phyloP scores from a whole-genome alignment of 257 asterid species.

The Rhazya stricta region DNA sequence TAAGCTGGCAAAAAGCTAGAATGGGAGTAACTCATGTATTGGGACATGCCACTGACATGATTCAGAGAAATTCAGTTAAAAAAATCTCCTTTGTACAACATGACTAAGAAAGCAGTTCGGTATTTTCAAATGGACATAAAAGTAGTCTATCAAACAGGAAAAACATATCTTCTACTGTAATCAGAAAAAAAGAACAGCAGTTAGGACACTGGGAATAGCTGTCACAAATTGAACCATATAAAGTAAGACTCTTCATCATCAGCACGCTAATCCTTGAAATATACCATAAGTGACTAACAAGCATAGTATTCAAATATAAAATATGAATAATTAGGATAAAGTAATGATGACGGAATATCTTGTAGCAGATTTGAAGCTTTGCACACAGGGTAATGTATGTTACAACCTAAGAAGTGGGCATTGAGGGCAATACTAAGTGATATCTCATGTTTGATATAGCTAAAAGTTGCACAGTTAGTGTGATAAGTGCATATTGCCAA shows the following conservation, averaged over 20 bases:
- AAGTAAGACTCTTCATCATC: not conserved
- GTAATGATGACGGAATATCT: too few species aligned
- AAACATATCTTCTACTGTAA: not conserved
- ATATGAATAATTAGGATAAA: too few species aligned
- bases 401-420: not conserved
- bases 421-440: not conserved
- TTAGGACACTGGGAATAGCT: not conserved
- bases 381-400: too few species aligned
- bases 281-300: not conserved
- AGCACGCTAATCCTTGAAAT: not conserved
- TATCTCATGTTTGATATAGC: not conserved
- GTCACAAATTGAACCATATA: not conserved
- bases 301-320: not conserved
- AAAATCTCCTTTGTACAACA: not conserved
- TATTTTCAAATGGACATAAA: not conserved
- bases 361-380: too few species aligned
- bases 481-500: not conserved
- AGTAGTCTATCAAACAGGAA: not conserved
- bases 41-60: not conserved
- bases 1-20: not conserved
- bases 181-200: not conserved
- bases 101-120: not conserved
- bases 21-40: not conserved
- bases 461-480: not conserved
- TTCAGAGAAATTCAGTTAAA: not conserved